Evolutionary conservation across 116 monocot species (phyloP), one percentile per base, ranked within the genome.

Genomic region (Papilionanthe hybrid): DNA sequence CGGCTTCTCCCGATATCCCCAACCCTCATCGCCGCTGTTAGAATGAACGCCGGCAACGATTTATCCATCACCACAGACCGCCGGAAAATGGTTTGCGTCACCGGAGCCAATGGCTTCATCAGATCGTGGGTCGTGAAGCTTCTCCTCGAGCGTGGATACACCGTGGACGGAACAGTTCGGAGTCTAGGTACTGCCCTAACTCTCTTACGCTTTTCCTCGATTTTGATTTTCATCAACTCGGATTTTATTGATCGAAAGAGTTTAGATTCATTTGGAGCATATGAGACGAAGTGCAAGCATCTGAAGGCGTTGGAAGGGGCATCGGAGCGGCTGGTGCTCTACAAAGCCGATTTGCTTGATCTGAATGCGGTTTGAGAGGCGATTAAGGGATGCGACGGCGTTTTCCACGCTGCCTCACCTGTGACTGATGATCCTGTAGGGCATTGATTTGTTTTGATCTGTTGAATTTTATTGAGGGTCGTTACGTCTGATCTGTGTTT

Each of bases 121-220:
- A 91, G 89, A 22, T 93, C 93, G 7, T 93, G 93, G 93, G 76
- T 93, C 41, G 93, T 93, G 48, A 93, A 91, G 84, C 84, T 84
- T 22, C 87, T 93, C 72, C 84, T 93, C 7, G 82, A 91, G 60
- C 83, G 82, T 23, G 93, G 93, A 28, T 93, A 93, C 85, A 84
- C 84, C n/a, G 93, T 93, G 41, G 87, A 83, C 43, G 93, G 93
- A 65, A 93, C 93, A 2, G 91, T 93, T 23, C 78, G 93, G 20
- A 85, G 89, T 48, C 93, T 91, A 57, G 89, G 91, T 89, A 41
- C 13, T 8, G 9, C 6, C 12, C 41, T 41, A 60, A 60, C 9
- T 23, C 22, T 1, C 5, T 60, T 22, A 23, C 7, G 23, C 55
- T 37, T 9, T 4, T 11, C 13, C 32, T 10, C 0, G 69, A 32